A percentile compares a stretch with the other conserved stretches of the same genome.
phyloP scores from a whole-genome alignment of 257 asterid genomes.

The Nicotiana tomentosiformis region DNA sequence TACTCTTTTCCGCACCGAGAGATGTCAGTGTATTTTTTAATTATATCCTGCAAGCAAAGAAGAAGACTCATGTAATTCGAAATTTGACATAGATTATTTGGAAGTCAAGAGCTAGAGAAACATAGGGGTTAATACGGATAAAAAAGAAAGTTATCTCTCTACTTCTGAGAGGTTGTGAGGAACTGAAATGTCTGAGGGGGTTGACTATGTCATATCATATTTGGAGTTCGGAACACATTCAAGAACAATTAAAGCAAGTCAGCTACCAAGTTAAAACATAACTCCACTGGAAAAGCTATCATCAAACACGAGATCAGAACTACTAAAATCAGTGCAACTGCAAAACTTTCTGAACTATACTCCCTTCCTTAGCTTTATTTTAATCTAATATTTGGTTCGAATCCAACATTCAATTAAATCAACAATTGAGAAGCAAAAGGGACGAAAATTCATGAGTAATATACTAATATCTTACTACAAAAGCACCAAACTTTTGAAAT shows the following conservation, averaged over 20 bases:
- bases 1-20: conserved; percentile 60
- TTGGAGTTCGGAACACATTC: background rate
- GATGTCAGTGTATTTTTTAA: conserved; percentile 51
- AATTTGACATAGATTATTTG: background rate
- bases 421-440: background rate
- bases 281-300: background rate
- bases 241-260: background rate
- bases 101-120: background rate
- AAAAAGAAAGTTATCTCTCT: background rate
- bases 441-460: background rate
- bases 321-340: background rate
- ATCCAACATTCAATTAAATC: background rate
- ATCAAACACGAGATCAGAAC: background rate
- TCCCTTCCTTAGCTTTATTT: background rate
- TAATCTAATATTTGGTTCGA: background rate
- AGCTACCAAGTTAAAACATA: too few species aligned
- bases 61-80: background rate
- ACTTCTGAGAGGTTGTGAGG: background rate
- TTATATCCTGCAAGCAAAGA: conserved; percentile 53
- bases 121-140: background rate
- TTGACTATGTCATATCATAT: background rate
- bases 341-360: background rate
- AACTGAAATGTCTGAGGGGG: background rate
- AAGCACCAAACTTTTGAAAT: background rate
- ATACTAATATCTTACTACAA: background rate